Evolutionary conservation across 78 protist species (phyloP).

Genomic region (Bigelowiella natans): DNA sequence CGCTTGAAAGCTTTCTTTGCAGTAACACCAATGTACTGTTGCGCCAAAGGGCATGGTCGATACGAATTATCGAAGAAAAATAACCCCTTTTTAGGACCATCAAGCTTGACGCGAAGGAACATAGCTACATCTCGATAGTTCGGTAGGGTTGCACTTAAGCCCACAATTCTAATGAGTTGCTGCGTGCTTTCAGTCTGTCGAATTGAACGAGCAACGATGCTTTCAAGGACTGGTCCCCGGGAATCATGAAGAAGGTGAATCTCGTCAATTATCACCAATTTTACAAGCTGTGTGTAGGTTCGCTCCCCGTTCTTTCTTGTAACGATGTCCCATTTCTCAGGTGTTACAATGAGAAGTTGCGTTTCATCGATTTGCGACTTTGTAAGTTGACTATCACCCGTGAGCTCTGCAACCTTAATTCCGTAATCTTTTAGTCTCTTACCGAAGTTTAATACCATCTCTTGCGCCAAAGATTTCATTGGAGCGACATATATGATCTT

Average conservation of each 20-base stretch:
- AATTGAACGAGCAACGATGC: constrained; percentile 77
- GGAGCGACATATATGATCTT: constrained; percentile 96
- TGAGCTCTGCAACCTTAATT: constrained; percentile 66
- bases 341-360: constrained; percentile 92
- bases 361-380: constrained; percentile 76
- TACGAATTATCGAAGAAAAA: constrained; percentile 77
- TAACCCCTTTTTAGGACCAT: constrained; percentile 54
- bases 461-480: constrained; percentile 97
- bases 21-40: constrained; percentile 83
- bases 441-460: constrained; percentile 71
- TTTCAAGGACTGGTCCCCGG: constrained; percentile 97
- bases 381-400: constrained; percentile 88
- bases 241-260: constrained; percentile 95
- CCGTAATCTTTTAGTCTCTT: constrained; percentile 54
- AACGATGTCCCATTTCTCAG: constrained; percentile 99
- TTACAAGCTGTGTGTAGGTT: constrained; percentile 67
- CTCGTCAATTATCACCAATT: constrained; percentile 61
- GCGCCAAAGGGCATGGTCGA: constrained; percentile 94
- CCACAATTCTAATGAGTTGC: constrained; percentile 83
- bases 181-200: constrained; percentile 47
- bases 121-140: constrained; percentile 95
- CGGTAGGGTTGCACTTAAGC: constrained; percentile 97
- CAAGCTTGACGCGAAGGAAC: constrained; percentile 77
- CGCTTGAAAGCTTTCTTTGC: constrained; percentile 73
- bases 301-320: constrained; percentile 93